Evolutionary conservation across 305 asterid species (phyloP), one percentile per base, ranked within the genome.

Genomic region (Solanum hybrid): DNA sequence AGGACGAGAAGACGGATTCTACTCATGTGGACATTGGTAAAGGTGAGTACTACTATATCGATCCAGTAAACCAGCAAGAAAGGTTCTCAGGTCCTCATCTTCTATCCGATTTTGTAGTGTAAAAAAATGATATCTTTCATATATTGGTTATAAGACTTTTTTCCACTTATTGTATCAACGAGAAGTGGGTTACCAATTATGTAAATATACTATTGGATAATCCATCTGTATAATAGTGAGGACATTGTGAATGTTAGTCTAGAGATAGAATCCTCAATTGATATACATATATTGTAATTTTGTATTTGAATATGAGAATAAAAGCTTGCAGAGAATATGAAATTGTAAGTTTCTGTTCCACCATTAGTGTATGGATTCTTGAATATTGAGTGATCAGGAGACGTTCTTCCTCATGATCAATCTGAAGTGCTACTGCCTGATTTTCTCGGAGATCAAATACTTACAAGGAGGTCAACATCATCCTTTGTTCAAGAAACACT

Each of bases 81-180:
- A 93, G 95, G 89, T 94, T 92, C 42, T 92, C 89, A 42, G 91
- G 90, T 88, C 81, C 93, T 10, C 94, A 94, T 90, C 88, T 92
- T 69, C 75, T 95, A 90, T 92, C 96, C 29, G 97, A 95, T 94
- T 94, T 94, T 92, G 97, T 95, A 71, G 92, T 91, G 51, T 94
- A 93, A 95, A 87, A 79, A 77, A 78, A 4, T 24, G 86, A 34
- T 87, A 27, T 38, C 87, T 66, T 11, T 75, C 78, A 78, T 40
- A 86, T 86, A 87, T 88, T 88, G 66, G 82, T 89, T 64, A 86
- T 27, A 45, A 37, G 10, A 36, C 78, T 32, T 24, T 79, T 36
- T 40, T 85, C 78, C 31, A 36, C 31, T 37, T 37, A 7, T 34
- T 8, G 88, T 36, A 89, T 51, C 66, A 35, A 37, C 15, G 71